Evolutionary conservation across 495 filamentous ascomycete species (phyloP).

Genomic region (Tuber microsphaerosporum): DNA sequence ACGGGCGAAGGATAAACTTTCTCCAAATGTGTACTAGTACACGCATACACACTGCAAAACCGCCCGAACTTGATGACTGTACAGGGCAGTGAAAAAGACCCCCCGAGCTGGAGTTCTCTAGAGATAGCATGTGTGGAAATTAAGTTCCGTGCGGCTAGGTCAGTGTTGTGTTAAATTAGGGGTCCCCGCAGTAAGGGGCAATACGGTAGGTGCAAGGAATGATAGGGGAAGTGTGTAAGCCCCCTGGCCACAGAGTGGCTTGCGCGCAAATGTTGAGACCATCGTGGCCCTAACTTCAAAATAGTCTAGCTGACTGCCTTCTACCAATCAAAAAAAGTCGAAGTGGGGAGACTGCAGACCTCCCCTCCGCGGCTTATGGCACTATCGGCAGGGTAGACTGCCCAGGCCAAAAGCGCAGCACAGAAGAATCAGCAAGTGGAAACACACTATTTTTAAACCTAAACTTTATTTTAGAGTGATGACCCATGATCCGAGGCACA

Average conservation of each 20-base stretch:
- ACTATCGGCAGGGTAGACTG: background rate
- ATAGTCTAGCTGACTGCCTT: no score
- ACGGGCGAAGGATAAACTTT: background rate
- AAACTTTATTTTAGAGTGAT: slow-evolving; percentile 17
- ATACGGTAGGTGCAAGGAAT: no score
- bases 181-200: background rate
- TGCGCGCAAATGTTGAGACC: no score
- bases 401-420: background rate
- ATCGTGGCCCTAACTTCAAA: no score
- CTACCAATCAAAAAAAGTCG: no score
- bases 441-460: background rate
- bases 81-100: background rate
- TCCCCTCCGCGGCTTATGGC: no score
- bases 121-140: background rate
- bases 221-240: no score
- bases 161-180: background rate
- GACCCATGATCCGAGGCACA: background rate
- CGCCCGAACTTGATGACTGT: background rate
- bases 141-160: background rate
- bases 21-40: background rate
- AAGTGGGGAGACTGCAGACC: no score
- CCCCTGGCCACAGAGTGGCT: no score
- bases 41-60: background rate
- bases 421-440: background rate
- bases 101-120: background rate